Evolutionary conservation across 2,329 filamentous ascomycete genomes (phyloP), one percentile per base, ranked within the genome.

Genomic region (Cadophora sp.): DNA sequence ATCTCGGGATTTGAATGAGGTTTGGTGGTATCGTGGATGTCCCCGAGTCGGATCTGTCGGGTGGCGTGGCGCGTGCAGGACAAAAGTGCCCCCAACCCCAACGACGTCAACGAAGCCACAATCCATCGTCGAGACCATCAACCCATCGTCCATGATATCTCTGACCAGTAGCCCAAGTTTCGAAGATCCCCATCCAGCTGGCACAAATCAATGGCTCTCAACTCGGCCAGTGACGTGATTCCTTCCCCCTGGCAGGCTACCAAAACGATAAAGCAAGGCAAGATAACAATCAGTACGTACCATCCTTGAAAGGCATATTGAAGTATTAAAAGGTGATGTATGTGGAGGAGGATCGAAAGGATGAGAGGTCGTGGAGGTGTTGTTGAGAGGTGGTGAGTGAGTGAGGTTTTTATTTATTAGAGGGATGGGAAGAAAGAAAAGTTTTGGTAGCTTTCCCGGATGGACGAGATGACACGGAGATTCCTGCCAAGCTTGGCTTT

Each of bases 231-330:
- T 72, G 74, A 73, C 70, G 70, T 72, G 70, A 71, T 58, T 58
- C 62, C 30, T 59, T 66, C 69, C 41, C 18, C 24, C 13, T 20
- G 2, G 2, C 43, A 14, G 51, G 62, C 39, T 9, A 36, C n/a
- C n/a, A 39, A 39, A 43, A 55, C 62, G 33, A 47, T 8, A 50
- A 63, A 22, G 9, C 5, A 48, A 59, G 63, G 41, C 56, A 65
- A 58, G 55, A 62, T 51, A 36, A 63, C 24, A 24, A 67, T 43
- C 53, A 43, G 27, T 62, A 79, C 79, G 39, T 79, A 81, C 79
- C 79, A 62, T 76, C 71, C 68, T 77, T 76, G 78, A 79, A 80
- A 73, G 69, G 69, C 79, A 81, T 81, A 63, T 76, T 80, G 77
- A 70, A 68, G 72, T 70, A 73, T 76, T 73, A 73, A 71, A 71